phyloP scores from a whole-genome alignment of 2,329 filamentous ascomycete genomes.

The Beauveria pseudobassiana region DNA sequence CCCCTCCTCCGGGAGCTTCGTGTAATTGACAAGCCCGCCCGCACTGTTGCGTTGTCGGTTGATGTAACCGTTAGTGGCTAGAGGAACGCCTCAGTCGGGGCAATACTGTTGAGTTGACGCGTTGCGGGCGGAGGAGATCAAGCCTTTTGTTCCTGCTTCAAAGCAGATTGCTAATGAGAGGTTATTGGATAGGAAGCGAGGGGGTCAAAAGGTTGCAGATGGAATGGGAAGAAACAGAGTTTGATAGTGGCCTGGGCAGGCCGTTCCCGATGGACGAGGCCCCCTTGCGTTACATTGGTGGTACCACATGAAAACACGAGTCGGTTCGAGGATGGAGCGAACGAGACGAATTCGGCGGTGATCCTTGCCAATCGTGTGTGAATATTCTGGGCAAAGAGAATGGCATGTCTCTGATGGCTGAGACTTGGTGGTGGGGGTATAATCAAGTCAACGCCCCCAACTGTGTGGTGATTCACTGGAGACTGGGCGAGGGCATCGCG shows the following conservation, averaged over 20 bases:
- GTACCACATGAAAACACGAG: constrained; percentile 1
- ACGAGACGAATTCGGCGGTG: not conserved
- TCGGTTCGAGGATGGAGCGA: not conserved
- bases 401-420: constrained; percentile 2
- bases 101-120: not conserved
- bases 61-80: not conserved
- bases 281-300: constrained; percentile 6
- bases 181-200: not conserved
- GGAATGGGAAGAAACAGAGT: not conserved
- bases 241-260: not conserved
- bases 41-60: not conserved
- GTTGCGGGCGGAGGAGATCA: not conserved
- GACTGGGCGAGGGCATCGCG: not conserved
- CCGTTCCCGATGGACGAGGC: not conserved
- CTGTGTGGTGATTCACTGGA: not conserved
- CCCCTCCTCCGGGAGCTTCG: not conserved
- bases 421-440: constrained; percentile 1
- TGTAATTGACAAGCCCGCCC: not conserved
- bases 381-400: not conserved
- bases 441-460: not conserved
- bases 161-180: not conserved
- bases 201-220: not conserved
- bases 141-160: not conserved
- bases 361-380: not conserved
- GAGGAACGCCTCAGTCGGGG: not conserved